phyloP scores from a whole-genome alignment of 139 green algal species.

The Astrephomene gubernaculifera region DNA sequence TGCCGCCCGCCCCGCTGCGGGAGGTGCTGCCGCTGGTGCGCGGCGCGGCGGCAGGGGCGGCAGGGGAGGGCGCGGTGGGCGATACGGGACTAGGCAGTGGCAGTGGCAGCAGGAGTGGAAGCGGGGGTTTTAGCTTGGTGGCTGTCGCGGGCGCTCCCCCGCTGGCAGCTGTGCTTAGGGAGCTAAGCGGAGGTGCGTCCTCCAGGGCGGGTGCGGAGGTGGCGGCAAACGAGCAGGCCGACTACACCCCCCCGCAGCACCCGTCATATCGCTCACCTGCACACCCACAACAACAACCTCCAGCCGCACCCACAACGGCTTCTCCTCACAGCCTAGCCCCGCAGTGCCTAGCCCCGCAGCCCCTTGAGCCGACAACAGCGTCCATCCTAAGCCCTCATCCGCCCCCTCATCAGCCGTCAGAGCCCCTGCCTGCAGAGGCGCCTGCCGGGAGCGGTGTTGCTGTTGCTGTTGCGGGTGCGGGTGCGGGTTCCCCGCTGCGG shows the following conservation, averaged over 20 bases:
- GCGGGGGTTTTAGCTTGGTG: conserved; percentile 26
- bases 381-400: too few relatives aligned
- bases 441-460: too few relatives aligned
- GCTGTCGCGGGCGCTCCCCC: conserved; percentile 62
- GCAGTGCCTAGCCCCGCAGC: too few relatives aligned
- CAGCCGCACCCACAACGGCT: too few relatives aligned
- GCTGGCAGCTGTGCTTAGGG: conserved; percentile 49
- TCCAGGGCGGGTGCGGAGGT: neutral
- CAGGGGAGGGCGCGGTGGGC: neutral
- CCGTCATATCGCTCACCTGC: too few relatives aligned
- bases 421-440: neutral
- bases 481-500: neutral
- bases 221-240: neutral
- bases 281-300: too few relatives aligned
- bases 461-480: neutral
- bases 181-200: neutral
- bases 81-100: neutral
- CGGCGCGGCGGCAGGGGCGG: neutral
- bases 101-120: conserved; percentile 25
- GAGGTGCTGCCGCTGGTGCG: conserved; percentile 44
- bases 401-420: too few relatives aligned
- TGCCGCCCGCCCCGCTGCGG: conserved; percentile 48
- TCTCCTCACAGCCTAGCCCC: too few relatives aligned
- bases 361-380: too few relatives aligned
- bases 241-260: too few relatives aligned